Evolutionary conservation across 441 rosid genomes (phyloP), one percentile per base, ranked within the genome.

Genomic region (Erodium moschatum): DNA sequence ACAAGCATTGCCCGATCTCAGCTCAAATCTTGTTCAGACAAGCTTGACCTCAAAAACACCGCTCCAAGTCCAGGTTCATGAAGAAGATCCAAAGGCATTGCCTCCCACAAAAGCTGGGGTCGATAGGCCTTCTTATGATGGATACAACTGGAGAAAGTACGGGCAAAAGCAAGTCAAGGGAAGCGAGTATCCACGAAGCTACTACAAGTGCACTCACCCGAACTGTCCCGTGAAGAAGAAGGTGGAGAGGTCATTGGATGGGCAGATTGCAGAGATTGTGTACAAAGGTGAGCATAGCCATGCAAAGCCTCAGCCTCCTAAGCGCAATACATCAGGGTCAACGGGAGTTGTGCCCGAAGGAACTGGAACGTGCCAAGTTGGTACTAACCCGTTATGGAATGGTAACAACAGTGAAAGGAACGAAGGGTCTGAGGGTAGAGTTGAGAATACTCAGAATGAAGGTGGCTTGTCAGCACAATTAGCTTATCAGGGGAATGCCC

Each of bases 131-230:
- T 89, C 92, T 0, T 83, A 87, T 7, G 98, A 90, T 72, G 98
- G 97, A 33, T 92, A 85, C 77, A 87, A 90, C 44, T 92, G 97
- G 98, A 83, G 96, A 24, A 92, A 92, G 79, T 92, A 92, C 69
- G 98, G 98, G 2, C 97, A 92, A 70, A 92, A 92, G 70, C 94
- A 89, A 76, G 98, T 90, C 52, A 90, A 93, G 79, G 97, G 96
- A 66, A 93, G 97, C 63, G 97, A 93, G 63, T 91, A 93, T 70
- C 98, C 96, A 13, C 85, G 98, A 77, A 91, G 97, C 72, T 93
- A 93, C 79, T 91, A 88, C 84, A 93, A 93, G 89, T 93, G 98
- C 84, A 93, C 96, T 0, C 87, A 66, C 78, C 93, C 92, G 0
- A 82, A 44, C 77, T 93, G 98, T 70, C 93, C 88, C 11, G 88